phyloP scores from a whole-genome alignment of 1,284 basidiomycete species.

The Meira nashicola region DNA sequence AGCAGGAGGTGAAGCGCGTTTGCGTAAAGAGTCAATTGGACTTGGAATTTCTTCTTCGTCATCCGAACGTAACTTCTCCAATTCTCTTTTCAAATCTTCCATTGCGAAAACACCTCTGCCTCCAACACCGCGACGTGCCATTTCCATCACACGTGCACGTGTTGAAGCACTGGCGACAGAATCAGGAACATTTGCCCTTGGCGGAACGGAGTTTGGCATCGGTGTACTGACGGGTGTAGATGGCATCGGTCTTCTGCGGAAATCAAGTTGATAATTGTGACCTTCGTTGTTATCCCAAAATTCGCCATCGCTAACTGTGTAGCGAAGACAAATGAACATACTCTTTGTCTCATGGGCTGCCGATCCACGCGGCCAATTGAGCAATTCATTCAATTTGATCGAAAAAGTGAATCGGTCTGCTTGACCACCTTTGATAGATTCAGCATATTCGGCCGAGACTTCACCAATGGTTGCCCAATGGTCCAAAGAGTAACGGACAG shows the following conservation, averaged over 20 bases:
- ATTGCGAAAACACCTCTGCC: slow-evolving; percentile 44
- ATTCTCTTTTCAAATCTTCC: slow-evolving; percentile 57
- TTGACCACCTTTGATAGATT: slow-evolving; percentile 59
- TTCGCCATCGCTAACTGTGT: slow-evolving; percentile 63
- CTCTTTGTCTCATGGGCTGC: slow-evolving; percentile 74
- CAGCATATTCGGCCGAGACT: slow-evolving; percentile 72
- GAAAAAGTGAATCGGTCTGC: slow-evolving; percentile 63
- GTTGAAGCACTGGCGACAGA: background rate
- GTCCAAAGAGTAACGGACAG: slow-evolving; percentile 86
- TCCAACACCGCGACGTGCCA: slow-evolving; percentile 37
- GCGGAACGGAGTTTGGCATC: background rate
- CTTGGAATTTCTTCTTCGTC: slow-evolving; percentile 43
- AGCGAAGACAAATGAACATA: slow-evolving; percentile 74
- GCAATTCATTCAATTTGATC: slow-evolving; percentile 58
- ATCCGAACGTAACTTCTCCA: slow-evolving; percentile 56
- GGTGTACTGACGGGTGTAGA: slow-evolving; percentile 15
- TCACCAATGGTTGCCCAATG: slow-evolving; percentile 93
- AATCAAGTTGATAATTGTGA: slow-evolving; percentile 69
- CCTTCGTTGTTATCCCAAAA: slow-evolving; percentile 89
- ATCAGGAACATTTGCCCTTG: slow-evolving; percentile 16
- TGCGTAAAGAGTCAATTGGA: slow-evolving; percentile 25
- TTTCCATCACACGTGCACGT: slow-evolving; percentile 30
- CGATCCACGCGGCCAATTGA: slow-evolving; percentile 50
- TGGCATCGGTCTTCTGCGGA: slow-evolving; percentile 41
- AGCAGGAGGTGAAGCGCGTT: slow-evolving; percentile 31